Conservation (phyloP, 2,329 filamentous ascomycete genomes). For the Amphichorda felina region DNA sequence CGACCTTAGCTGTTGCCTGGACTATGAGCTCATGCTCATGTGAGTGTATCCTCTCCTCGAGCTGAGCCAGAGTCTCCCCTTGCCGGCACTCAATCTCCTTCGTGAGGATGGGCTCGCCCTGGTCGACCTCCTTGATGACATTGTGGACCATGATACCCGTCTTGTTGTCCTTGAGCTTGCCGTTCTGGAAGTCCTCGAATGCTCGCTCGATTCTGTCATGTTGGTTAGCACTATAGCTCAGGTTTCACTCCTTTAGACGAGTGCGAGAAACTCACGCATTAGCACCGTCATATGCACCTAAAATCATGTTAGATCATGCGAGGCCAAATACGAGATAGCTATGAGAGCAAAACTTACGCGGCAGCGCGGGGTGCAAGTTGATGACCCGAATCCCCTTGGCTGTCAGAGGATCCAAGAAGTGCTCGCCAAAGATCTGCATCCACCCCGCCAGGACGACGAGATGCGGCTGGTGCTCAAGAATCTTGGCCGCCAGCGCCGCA, state of each 20-base stretch:
- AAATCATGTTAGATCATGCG: conserved; percentile 3
- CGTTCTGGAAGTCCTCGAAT: conserved; percentile 56
- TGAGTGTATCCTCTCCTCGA: conserved; percentile 63
- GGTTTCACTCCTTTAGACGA: too few relatives aligned
- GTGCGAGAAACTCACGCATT: conserved; percentile 29
- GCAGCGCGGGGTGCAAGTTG: conserved; percentile 59
- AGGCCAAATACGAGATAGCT: too few relatives aligned
- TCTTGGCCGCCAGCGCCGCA: conserved; percentile 55
- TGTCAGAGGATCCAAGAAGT: conserved; percentile 59
- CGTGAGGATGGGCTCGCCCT: conserved; percentile 61
- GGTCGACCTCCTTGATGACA: conserved; percentile 70
- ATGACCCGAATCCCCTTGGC: conserved; percentile 56
- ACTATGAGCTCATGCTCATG: conserved; percentile 73
- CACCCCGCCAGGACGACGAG: conserved; percentile 75
- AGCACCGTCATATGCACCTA: conserved; percentile 65
- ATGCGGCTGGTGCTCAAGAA: conserved; percentile 58
- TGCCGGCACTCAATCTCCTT: conserved; percentile 54
- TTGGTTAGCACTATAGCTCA: too few relatives aligned
- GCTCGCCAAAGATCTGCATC: conserved; percentile 69
- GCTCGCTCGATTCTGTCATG: conserved; percentile 65
- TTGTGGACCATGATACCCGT: conserved; percentile 89
- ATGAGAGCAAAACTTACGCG: not conserved
- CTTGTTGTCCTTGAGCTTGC: conserved; percentile 50
- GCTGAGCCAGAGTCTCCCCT: conserved; percentile 50
- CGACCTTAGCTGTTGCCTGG: conserved; percentile 49